Evolutionary conservation across 2,329 filamentous ascomycete species (phyloP).

Genomic region (Thelonectria olida): DNA sequence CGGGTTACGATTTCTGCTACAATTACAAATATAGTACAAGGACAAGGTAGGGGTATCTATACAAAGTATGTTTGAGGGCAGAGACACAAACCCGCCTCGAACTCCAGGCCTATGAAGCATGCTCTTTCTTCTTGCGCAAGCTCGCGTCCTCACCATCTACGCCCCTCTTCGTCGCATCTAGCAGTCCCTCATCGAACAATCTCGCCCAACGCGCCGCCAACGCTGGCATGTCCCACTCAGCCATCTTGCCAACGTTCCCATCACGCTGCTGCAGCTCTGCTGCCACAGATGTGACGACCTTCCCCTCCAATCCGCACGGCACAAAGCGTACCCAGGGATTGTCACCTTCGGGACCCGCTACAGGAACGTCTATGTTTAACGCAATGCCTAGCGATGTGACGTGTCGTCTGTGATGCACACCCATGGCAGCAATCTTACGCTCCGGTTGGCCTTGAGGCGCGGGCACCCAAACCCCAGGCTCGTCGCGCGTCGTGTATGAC

Average conservation of each 20-base stretch:
- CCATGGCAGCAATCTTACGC: slow-evolving; percentile 87
- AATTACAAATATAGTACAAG: no score
- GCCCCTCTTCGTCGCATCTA: slow-evolving; percentile 38
- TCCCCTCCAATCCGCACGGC: slow-evolving; percentile 87
- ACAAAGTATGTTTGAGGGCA: no score
- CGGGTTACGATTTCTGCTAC: no score
- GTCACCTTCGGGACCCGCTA: slow-evolving; percentile 44
- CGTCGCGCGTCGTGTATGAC: slow-evolving; percentile 69
- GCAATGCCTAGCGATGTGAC: slow-evolving; percentile 87
- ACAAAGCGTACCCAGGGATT: slow-evolving; percentile 78
- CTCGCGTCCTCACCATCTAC: slow-evolving; percentile 27
- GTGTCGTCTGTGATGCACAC: slow-evolving; percentile 88
- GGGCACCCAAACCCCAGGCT: slow-evolving; percentile 86
- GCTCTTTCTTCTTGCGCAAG: slow-evolving; percentile 8
- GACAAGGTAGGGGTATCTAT: no score
- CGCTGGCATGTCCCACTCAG: slow-evolving; percentile 39
- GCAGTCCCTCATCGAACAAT: slow-evolving; percentile 47
- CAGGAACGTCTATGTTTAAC: slow-evolving; percentile 76
- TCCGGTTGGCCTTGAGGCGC: slow-evolving; percentile 44
- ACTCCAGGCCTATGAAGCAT: not conserved
- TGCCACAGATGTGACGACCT: slow-evolving; percentile 78
- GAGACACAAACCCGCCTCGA: no score
- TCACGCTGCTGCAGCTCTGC: slow-evolving; percentile 52
- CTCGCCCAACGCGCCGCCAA: slow-evolving; percentile 46
- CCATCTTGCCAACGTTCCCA: slow-evolving; percentile 18